phyloP scores from a whole-genome alignment of 441 rosid genomes.

The Jatropha podagrica region DNA sequence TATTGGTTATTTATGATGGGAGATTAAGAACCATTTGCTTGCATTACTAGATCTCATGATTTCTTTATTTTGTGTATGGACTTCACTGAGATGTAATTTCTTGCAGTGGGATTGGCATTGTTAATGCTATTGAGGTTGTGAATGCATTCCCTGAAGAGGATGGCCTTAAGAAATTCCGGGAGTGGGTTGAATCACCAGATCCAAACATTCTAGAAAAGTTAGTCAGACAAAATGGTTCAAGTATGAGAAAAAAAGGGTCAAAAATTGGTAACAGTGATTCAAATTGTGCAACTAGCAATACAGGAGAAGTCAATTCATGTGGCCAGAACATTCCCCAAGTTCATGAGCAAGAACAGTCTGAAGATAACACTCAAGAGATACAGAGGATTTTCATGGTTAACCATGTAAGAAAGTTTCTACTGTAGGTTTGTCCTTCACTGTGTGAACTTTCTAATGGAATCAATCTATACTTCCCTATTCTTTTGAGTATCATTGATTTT shows the following conservation, averaged over 20 bases:
- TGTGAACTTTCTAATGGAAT: slow-evolving; percentile 1
- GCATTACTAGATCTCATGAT: slow-evolving; percentile 4
- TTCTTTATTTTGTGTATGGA: slow-evolving; percentile 17
- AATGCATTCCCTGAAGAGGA: slow-evolving; percentile 93
- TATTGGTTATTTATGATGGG: not conserved
- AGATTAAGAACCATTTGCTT: not conserved
- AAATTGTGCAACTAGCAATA: slow-evolving; percentile 18
- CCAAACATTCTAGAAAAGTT: slow-evolving; percentile 76
- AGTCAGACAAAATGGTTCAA: slow-evolving; percentile 36
- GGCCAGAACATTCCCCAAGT: slow-evolving; percentile 31
- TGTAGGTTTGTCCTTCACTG: slow-evolving; percentile 8
- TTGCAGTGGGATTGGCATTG: slow-evolving; percentile 98
- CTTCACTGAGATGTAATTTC: slow-evolving; percentile 22
- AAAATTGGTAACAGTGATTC: slow-evolving; percentile 32
- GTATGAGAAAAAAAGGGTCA: slow-evolving; percentile 45
- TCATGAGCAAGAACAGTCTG: slow-evolving; percentile 31
- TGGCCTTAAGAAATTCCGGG: slow-evolving; percentile 85
- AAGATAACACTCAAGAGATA: slow-evolving; percentile 37
- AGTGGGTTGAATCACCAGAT: slow-evolving; percentile 98
- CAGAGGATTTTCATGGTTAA: slow-evolving; percentile 82
- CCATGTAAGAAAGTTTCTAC: slow-evolving; percentile 51
- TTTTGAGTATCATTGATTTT: slow-evolving; percentile 12
- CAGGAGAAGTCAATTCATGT: slow-evolving; percentile 29
- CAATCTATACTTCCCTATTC: slow-evolving; percentile 13
- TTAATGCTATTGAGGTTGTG: slow-evolving; percentile 95